A percentile compares a stretch with the other conserved stretches of the same genome.
Conservation (phyloP, 1,139 yeast species). For the Blastobotrys serpentis region DNA sequence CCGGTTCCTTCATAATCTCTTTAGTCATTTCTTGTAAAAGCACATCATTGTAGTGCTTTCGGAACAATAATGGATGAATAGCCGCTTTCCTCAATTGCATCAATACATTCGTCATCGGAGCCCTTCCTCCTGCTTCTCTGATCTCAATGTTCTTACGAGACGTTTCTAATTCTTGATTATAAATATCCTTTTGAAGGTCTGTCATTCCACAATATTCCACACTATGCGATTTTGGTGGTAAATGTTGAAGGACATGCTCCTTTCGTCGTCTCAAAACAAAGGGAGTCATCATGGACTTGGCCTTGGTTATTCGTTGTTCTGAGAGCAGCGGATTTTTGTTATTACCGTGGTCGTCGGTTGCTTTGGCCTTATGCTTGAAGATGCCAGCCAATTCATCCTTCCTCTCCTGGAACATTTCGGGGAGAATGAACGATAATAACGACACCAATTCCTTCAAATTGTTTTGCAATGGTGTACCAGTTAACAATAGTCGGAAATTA, state of each 20-base stretch:
- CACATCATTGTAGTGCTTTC: conserved; percentile 58
- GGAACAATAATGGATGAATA: conserved; percentile 92
- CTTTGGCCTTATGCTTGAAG: conserved; percentile 79
- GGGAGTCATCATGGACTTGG: conserved; percentile 98
- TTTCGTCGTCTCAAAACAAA: conserved; percentile 90
- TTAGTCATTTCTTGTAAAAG: conserved; percentile 65
- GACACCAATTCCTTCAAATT: conserved; percentile 88
- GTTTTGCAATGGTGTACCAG: conserved; percentile 97
- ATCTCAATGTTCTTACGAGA: conserved; percentile 52
- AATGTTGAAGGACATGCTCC: conserved; percentile 83
- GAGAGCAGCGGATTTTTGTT: conserved; percentile 79
- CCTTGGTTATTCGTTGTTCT: conserved; percentile 86
- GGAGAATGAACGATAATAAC: conserved; percentile 84
- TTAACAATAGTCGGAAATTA: conserved; percentile 74
- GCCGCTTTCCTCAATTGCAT: conserved; percentile 97
- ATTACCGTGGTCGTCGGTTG: conserved; percentile 45
- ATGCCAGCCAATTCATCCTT: conserved; percentile 78
- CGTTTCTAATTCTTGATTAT: conserved; percentile 53
- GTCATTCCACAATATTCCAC: conserved; percentile 66
- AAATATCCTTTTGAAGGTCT: conserved; percentile 57
- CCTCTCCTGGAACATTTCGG: conserved; percentile 74
- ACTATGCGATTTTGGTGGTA: conserved; percentile 72
- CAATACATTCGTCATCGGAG: conserved; percentile 51
- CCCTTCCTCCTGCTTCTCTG: conserved; percentile 39
- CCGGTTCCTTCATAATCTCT: conserved; percentile 76